Conservation (phyloP, 768 basidiomycete genomes). For the Kwoniella europaea region DNA sequence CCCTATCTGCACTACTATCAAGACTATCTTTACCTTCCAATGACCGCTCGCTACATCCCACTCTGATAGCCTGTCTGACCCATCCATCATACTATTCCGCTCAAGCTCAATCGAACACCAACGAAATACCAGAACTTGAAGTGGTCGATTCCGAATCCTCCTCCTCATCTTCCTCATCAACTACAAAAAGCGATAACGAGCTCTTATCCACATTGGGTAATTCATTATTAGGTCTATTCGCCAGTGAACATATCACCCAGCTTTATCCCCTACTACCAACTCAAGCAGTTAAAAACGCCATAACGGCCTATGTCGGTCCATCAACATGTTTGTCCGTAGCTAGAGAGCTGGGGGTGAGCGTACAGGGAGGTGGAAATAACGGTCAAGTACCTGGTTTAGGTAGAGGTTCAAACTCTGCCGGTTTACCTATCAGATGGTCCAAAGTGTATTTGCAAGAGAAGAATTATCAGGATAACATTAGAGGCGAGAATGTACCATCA, state of each 20-base stretch:
- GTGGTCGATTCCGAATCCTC: background rate
- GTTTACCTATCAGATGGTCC: constrained; percentile 30
- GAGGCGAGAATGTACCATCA: constrained; percentile 19
- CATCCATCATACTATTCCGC: constrained; percentile 46
- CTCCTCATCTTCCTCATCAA: background rate
- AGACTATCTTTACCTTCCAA: constrained; percentile 44
- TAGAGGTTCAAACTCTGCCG: constrained; percentile 24
- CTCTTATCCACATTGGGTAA: constrained; percentile 80
- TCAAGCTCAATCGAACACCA: background rate
- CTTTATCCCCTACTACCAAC: constrained; percentile 90
- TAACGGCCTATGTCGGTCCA: constrained; percentile 89
- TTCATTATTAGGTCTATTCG: constrained; percentile 85
- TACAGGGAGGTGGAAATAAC: constrained; percentile 37
- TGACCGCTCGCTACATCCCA: constrained; percentile 31
- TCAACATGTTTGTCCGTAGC: constrained; percentile 82
- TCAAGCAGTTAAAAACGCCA: constrained; percentile 84
- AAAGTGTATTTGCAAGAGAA: constrained; percentile 10
- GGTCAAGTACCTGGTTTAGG: constrained; percentile 27
- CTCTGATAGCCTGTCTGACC: constrained; percentile 48
- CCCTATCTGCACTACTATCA: constrained; percentile 52
- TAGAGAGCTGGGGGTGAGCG: constrained; percentile 63
- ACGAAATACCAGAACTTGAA: constrained; percentile 8
- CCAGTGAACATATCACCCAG: constrained; percentile 77
- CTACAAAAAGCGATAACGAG: constrained; percentile 65
- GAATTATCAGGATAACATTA: constrained; percentile 46